phyloP scores from a whole-genome alignment of 116 monocot species.

The Posidonia oceanica region DNA sequence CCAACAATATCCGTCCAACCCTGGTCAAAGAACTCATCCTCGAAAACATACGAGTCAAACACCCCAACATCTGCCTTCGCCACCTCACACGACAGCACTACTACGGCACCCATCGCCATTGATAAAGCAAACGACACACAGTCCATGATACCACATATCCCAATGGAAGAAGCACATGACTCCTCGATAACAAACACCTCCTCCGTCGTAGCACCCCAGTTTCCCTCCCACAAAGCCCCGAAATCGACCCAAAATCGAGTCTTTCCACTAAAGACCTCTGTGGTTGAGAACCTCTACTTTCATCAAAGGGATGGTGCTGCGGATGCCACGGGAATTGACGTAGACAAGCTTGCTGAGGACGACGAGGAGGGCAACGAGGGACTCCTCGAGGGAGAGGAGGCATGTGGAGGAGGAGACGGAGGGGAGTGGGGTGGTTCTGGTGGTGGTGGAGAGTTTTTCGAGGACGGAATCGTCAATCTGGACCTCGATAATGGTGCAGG shows the following conservation, averaged over 20 bases:
- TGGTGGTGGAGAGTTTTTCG: constrained; percentile 30
- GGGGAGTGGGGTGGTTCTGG: background rate
- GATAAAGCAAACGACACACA: constrained; percentile 35
- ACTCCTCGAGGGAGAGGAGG: constrained; percentile 22
- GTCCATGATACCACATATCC: constrained; percentile 47
- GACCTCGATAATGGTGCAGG: constrained; percentile 17
- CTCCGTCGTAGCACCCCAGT: constrained; percentile 21
- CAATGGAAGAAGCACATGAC: constrained; percentile 24
- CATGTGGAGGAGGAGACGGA: background rate
- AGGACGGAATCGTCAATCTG: constrained; percentile 61
- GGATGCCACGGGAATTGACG: constrained; percentile 28
- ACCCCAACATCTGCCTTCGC: constrained; percentile 28
- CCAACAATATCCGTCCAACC: constrained; percentile 63
- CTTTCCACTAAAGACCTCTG: constrained; percentile 13
- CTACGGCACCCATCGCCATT: constrained; percentile 55
- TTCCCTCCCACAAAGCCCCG: constrained; percentile 19
- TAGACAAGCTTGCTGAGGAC: constrained; percentile 67
- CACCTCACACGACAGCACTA: constrained; percentile 75
- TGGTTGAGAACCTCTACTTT: constrained; percentile 27
- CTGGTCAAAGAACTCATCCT: constrained; percentile 68
- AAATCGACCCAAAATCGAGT: constrained; percentile 51
- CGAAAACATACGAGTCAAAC: constrained; percentile 52
- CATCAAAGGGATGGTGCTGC: constrained; percentile 26
- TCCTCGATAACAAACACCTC: constrained; percentile 37
- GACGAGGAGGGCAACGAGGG: constrained; percentile 64